Percentiles rank a stretch among this genome's conserved stretches.
These are phyloP conservation scores for Pseudonitzschia pungens DNA, from an alignment of 108 stramenopile genomes.

Conservation along the genomic window DNA sequence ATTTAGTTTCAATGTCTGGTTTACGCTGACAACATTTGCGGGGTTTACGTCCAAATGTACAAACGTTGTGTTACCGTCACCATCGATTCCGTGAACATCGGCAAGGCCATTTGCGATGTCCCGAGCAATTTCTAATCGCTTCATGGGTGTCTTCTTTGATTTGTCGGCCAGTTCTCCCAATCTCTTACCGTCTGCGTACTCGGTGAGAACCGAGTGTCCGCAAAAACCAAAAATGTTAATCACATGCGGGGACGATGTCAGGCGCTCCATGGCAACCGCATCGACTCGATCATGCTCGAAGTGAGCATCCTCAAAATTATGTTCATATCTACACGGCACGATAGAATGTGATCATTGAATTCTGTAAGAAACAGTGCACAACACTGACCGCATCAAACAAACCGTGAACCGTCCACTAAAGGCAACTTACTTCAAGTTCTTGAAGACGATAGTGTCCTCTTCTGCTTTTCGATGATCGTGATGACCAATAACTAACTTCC, in stretches of 20 bases:
- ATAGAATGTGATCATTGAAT: not conserved
- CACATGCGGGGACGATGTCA: conserved; percentile 72
- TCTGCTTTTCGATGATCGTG: conserved; percentile 12
- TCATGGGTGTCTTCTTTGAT: conserved; percentile 51
- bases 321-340: conserved; percentile 37
- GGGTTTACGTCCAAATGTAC: conserved; percentile 80
- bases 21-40: conserved; percentile 64
- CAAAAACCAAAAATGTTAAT: conserved; percentile 77
- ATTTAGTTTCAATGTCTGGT: conserved; percentile 65
- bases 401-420: too few relatives aligned
- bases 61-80: conserved; percentile 59
- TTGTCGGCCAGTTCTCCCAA: conserved; percentile 65
- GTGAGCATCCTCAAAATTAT: conserved; percentile 81
- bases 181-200: conserved; percentile 64
- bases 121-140: conserved; percentile 53
- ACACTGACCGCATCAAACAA: not conserved
- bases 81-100: conserved; percentile 74
- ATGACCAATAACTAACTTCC: conserved; percentile 49
- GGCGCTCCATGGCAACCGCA: conserved; percentile 75
- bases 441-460: conserved; percentile 50
- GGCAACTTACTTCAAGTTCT: conserved; percentile 62
- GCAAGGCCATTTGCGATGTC: conserved; percentile 66
- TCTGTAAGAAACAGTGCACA: not conserved
- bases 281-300: conserved; percentile 80
- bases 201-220: conserved; percentile 73